phyloP scores from a whole-genome alignment of 164 flowering plant genomes.

The Berberis thunbergii region DNA sequence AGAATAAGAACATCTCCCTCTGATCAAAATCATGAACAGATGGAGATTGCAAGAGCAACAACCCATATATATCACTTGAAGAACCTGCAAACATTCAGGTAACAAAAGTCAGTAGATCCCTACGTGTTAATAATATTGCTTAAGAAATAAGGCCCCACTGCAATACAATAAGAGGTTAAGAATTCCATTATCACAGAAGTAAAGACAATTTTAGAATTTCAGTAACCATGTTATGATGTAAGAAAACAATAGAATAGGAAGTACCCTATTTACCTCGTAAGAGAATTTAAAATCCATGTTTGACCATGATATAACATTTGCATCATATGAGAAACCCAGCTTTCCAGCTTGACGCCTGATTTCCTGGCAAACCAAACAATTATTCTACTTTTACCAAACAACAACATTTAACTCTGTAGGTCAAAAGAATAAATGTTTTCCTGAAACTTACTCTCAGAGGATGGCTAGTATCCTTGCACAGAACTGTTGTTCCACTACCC shows the following conservation, averaged over 20 bases:
- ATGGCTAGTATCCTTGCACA: conserved; percentile 63
- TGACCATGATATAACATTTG: conserved; percentile 75
- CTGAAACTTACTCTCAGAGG: conserved; percentile 59
- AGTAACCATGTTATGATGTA: background rate
- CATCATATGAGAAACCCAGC: conserved; percentile 55
- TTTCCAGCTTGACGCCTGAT: conserved; percentile 48
- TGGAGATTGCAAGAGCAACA: conserved; percentile 70
- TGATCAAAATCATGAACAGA: conserved; percentile 56
- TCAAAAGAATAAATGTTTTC: background rate
- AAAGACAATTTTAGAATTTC: too few relatives aligned
- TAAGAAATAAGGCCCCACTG: too few relatives aligned
- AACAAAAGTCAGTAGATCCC: background rate
- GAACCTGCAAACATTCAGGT: conserved; percentile 35
- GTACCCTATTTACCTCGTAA: conserved; percentile 40
- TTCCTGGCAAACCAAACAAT: conserved; percentile 39
- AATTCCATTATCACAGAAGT: too few relatives aligned
- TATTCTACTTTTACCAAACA: background rate
- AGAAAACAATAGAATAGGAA: background rate
- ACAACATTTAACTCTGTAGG: background rate
- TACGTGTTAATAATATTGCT: background rate
- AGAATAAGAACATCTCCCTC: conserved; percentile 69
- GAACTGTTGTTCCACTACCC: conserved; percentile 51
- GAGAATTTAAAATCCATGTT: conserved; percentile 54
- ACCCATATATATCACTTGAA: conserved; percentile 46
- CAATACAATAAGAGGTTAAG: too few relatives aligned